These are phyloP conservation scores for Spathaspora passalidarum DNA, from an alignment of 805 yeast species.

Conservation along the genomic window DNA sequence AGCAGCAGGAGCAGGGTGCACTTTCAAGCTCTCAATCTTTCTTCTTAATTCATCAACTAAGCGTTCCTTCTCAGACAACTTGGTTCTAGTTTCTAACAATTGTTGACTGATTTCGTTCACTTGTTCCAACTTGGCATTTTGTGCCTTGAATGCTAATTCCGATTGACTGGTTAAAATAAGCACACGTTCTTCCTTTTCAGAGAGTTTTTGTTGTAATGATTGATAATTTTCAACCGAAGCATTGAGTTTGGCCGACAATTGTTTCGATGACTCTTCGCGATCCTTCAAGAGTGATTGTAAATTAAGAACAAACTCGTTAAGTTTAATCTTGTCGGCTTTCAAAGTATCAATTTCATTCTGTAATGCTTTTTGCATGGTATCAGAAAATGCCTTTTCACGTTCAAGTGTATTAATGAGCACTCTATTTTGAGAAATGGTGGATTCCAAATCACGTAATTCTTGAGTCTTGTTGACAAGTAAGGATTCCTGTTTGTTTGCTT, in stretches of 20 bases:
- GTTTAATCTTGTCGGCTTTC: constrained; percentile 54
- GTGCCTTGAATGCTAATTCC: constrained; percentile 51
- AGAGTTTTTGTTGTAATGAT: constrained; percentile 43
- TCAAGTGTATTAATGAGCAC: constrained; percentile 46
- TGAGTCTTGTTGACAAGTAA: constrained; percentile 34
- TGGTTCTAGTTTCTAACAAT: constrained; percentile 38
- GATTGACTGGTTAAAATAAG: constrained; percentile 53
- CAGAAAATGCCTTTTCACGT: constrained; percentile 54
- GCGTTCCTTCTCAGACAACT: constrained; percentile 39
- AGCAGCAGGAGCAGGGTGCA: constrained; percentile 20
- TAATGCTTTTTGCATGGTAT: constrained; percentile 47
- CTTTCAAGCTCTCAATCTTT: constrained; percentile 27
- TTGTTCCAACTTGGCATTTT: constrained; percentile 52
- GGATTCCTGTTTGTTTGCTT: constrained; percentile 38
- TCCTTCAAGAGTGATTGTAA: constrained; percentile 62
- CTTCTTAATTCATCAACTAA: constrained; percentile 36
- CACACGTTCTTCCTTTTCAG: constrained; percentile 52
- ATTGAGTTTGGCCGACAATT: constrained; percentile 47
- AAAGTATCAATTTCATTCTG: constrained; percentile 51
- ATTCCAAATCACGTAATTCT: constrained; percentile 53
- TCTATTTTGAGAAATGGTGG: constrained; percentile 41
- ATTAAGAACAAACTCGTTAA: constrained; percentile 55
- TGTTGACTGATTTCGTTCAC: constrained; percentile 53
- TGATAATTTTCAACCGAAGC: constrained; percentile 48
- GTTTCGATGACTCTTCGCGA: constrained; percentile 51